Evolutionary conservation across 345 rosid genomes (phyloP), one percentile per base, ranked within the genome.

Genomic region (Viola odorata): DNA sequence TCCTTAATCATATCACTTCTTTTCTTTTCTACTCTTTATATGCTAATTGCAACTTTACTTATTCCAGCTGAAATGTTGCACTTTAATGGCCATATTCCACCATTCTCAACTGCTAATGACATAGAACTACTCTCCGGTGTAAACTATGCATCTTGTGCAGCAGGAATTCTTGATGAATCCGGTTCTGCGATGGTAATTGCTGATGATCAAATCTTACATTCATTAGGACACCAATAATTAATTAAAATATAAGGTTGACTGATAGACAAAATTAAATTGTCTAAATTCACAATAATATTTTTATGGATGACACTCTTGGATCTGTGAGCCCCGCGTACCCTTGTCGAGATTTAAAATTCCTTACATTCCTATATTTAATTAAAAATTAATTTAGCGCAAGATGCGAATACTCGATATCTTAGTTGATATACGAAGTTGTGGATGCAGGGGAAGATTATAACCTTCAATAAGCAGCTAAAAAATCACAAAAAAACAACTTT

Each of bases 81-180:
- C 3, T 80, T 78, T 37, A 8, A 32, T 2, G 3, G 41, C 15
- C 72, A 40, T 37, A 76, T 78, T 45, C 81, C 76, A 37, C 70
- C 85, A 3, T 84, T 68, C 38, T 53, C 72, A 8, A 50, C 58
- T 39, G 66, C 75, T 12, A 48, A 17, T 0, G 74, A 58, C 3
- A 0, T 13, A 0, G 70, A 68, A 12, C 50, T 77, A 15, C 66
- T 73, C 8, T 4, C 15, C 8, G 85, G 85, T 0, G 68, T 78
- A 15, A 84, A 84, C 45, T 84, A 84, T 53, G 88, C 75, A 37
- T 81, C 88, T 0, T 80, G 79, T 0, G 58, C 78, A 1, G 77
- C 84, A 0, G 85, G 85, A 54, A 81, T 84, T 41, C 80, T 50
- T 0, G 64, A 75, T 8, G 84, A 84, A 63, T 70, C 82, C 6